A percentile compares a stretch with the other conserved stretches of the same genome.
Conservation (phyloP, 2,329 filamentous ascomycete genomes). For the Penicillium verrucosum region DNA sequence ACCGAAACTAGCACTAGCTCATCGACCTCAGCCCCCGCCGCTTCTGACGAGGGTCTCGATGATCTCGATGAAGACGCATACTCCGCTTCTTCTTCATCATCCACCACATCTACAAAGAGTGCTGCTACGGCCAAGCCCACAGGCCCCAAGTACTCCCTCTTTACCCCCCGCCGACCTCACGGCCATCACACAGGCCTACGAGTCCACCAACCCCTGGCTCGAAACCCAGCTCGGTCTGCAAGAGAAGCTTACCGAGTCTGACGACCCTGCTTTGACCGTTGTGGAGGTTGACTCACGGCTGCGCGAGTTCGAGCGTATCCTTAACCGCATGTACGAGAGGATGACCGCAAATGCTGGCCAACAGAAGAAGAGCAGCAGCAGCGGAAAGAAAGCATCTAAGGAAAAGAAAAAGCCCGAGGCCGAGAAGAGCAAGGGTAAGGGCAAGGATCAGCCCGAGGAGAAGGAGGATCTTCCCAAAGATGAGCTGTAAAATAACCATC, state of each 20-base stretch:
- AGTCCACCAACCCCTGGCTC: slow-evolving; percentile 69
- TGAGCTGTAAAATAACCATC: slow-evolving; percentile 26
- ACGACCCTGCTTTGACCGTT: slow-evolving; percentile 70
- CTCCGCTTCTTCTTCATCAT: slow-evolving; percentile 38
- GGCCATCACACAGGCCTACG: slow-evolving; percentile 60
- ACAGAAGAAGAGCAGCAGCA: slow-evolving; percentile 24
- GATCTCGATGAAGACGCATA: slow-evolving; percentile 71
- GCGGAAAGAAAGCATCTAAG: slow-evolving; percentile 23
- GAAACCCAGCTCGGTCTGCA: slow-evolving; percentile 68
- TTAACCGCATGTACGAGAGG: slow-evolving; percentile 38
- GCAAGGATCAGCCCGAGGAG: slow-evolving; percentile 20
- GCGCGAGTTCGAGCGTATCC: slow-evolving; percentile 61
- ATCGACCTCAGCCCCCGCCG: slow-evolving; percentile 35
- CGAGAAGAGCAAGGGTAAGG: slow-evolving; percentile 24
- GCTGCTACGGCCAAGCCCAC: slow-evolving; percentile 37
- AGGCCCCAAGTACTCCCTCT: slow-evolving; percentile 61
- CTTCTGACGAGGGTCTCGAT: slow-evolving; percentile 56
- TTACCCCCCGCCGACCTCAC: slow-evolving; percentile 69
- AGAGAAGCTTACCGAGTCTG: slow-evolving; percentile 63
- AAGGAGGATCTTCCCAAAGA: slow-evolving; percentile 32
- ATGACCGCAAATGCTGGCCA: slow-evolving; percentile 46
- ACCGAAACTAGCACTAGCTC: slow-evolving; percentile 49
- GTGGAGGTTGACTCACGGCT: slow-evolving; percentile 69
- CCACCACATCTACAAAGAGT: slow-evolving; percentile 36
- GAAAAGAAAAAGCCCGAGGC: slow-evolving; percentile 33